phyloP scores from a whole-genome alignment of 768 basidiomycete species.

The Candolleomyces aberdarensis region DNA sequence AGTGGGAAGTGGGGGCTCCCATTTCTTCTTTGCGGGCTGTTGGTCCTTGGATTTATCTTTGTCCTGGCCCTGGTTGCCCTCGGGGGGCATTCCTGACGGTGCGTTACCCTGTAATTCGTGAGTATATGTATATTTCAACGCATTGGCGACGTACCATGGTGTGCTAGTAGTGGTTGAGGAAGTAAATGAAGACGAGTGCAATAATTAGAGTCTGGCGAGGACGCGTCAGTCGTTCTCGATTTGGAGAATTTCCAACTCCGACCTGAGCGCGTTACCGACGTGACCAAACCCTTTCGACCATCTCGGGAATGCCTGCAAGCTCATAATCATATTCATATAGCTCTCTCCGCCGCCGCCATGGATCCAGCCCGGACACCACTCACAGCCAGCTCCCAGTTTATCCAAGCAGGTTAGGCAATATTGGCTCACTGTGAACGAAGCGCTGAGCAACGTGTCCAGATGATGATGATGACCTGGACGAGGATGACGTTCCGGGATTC shows the following conservation, averaged over 20 bases:
- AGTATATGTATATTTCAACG: background rate
- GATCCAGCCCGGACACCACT: slow-evolving; percentile 47
- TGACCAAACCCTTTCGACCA: slow-evolving; percentile 5
- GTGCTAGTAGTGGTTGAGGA: slow-evolving; percentile 7
- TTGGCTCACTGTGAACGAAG: background rate
- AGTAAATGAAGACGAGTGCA: slow-evolving; percentile 10
- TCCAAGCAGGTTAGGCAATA: slow-evolving; percentile 63
- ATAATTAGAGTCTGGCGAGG: slow-evolving; percentile 20
- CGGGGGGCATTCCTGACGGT: slow-evolving; percentile 57
- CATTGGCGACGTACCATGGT: slow-evolving; percentile 23
- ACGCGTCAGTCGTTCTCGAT: slow-evolving; percentile 52
- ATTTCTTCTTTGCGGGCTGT: slow-evolving; percentile 81
- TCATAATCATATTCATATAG: background rate
- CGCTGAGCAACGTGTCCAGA: slow-evolving; percentile 28
- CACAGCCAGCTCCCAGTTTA: slow-evolving; percentile 70
- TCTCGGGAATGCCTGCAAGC: background rate
- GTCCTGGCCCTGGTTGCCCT: slow-evolving; percentile 20
- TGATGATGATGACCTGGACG: slow-evolving; percentile 82
- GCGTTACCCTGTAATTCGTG: slow-evolving; percentile 59
- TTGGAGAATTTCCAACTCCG: slow-evolving; percentile 30
- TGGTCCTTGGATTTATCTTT: slow-evolving; percentile 49
- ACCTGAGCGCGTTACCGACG: slow-evolving; percentile 9
- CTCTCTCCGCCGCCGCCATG: slow-evolving; percentile 23
- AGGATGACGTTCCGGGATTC: slow-evolving; percentile 79
- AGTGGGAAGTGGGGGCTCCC: slow-evolving; percentile 97